A percentile compares a stretch with the other conserved stretches of the same genome.
phyloP scores from a whole-genome alignment of 176 grass and related monocot species.

The Dendrocalamus sinicus region DNA sequence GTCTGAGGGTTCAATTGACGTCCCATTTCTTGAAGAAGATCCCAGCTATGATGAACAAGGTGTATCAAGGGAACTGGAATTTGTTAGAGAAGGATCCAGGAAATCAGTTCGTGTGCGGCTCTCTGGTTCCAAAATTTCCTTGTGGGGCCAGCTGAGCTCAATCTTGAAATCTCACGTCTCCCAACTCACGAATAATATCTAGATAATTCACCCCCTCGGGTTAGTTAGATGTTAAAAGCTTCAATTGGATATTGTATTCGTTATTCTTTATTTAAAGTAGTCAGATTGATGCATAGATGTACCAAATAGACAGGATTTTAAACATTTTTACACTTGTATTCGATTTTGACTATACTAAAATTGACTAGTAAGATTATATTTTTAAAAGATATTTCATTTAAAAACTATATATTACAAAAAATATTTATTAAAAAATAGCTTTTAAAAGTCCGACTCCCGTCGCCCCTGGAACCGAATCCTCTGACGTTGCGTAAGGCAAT shows the following conservation, averaged over 20 bases:
- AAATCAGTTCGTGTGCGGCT: constrained; percentile 80
- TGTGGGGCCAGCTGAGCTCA: constrained; percentile 68
- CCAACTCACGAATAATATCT: constrained; percentile 49
- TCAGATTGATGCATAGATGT: constrained; percentile 17
- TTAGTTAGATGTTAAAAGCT: constrained; percentile 31
- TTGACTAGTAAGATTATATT: no score
- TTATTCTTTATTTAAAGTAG: constrained; percentile 53
- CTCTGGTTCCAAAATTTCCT: constrained; percentile 67
- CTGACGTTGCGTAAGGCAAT: no score
- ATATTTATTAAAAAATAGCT: no score
- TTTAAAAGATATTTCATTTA: no score
- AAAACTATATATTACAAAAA: no score
- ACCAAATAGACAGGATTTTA: constrained; percentile 5
- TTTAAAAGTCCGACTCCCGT: no score
- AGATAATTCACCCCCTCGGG: constrained; percentile 43
- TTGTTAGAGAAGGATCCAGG: constrained; percentile 70
- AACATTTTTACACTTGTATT: not conserved
- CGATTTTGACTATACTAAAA: no score
- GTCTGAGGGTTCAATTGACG: constrained; percentile 59
- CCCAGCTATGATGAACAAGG: constrained; percentile 54
- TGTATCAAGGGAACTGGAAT: constrained; percentile 70
- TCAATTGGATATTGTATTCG: constrained; percentile 50
- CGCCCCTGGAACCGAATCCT: no score
- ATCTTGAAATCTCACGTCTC: constrained; percentile 55
- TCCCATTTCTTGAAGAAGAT: constrained; percentile 89